These are phyloP conservation scores for Hortiboletus flavorubellus DNA, from an alignment of 768 basidiomycete species.

Conservation along the genomic window DNA sequence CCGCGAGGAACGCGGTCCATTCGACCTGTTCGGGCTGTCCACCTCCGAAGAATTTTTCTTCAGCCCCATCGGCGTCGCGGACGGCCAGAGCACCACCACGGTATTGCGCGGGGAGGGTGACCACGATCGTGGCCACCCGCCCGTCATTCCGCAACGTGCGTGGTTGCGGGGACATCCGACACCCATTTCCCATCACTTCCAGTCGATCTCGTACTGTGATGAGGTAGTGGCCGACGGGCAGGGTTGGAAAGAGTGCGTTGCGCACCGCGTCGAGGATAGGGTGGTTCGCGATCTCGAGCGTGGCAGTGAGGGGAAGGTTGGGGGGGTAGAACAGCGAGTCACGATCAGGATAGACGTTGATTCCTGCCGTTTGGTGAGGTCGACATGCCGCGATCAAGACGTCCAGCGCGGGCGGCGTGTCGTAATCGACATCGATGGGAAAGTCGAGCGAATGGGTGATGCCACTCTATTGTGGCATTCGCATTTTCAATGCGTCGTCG, in stretches of 20 bases:
- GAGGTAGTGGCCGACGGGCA: constrained; percentile 68
- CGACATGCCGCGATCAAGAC: constrained; percentile 73
- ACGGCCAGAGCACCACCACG: constrained; percentile 65
- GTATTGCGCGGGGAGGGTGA: constrained; percentile 73
- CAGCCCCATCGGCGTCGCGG: constrained; percentile 49
- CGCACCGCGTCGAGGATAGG: constrained; percentile 78
- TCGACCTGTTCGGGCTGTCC: constrained; percentile 68
- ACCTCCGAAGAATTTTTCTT: constrained; percentile 61
- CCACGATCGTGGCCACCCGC: constrained; percentile 66
- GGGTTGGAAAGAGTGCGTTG: constrained; percentile 65
- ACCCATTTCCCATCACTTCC: constrained; percentile 63
- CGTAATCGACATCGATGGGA: constrained; percentile 73
- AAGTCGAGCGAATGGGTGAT: constrained; percentile 81
- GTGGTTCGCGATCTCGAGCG: constrained; percentile 77
- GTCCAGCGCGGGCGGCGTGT: constrained; percentile 72
- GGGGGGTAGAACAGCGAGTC: constrained; percentile 73
- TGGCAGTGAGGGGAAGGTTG: constrained; percentile 67
- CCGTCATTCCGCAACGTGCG: constrained; percentile 57
- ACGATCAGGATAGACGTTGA: constrained; percentile 51
- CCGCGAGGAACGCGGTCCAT: constrained; percentile 73
- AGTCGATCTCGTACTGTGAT: constrained; percentile 64
- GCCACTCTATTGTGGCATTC: constrained; percentile 49
- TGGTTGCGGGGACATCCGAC: constrained; percentile 54
- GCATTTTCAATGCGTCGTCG: background rate
- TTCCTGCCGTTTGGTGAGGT: constrained; percentile 55